These are phyloP conservation scores for Kingdonia uniflora DNA, from an alignment of 164 flowering plant species.

Conservation along the genomic window DNA sequence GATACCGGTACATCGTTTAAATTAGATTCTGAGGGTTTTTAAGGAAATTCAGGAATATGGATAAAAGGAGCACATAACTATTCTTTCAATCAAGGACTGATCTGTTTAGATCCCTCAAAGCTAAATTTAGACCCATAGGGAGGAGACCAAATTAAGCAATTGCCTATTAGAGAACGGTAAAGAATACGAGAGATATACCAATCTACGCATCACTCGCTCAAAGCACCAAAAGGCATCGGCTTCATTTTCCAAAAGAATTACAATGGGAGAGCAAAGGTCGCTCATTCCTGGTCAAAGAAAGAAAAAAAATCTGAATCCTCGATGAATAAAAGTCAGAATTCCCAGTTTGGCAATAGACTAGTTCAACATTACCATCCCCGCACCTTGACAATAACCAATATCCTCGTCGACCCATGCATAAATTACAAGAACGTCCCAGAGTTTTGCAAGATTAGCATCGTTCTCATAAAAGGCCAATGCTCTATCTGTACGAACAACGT, in stretches of 20 bases:
- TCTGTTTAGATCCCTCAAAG: no score
- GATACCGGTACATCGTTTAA: no score
- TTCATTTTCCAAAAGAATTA: constrained; percentile 75
- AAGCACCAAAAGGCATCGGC: constrained; percentile 98
- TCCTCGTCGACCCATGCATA: constrained; percentile 83
- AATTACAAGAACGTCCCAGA: constrained; percentile 75
- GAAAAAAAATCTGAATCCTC: background rate
- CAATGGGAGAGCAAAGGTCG: constrained; percentile 90
- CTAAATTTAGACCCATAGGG: no score
- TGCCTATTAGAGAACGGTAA: no score
- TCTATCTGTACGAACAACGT: constrained; percentile 88
- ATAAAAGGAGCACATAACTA: no score
- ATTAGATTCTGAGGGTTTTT: no score
- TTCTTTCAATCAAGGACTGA: no score
- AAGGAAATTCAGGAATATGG: no score
- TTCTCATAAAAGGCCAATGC: constrained; percentile 68
- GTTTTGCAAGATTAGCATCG: constrained; percentile 65
- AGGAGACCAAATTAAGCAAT: no score
- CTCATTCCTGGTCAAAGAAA: constrained; percentile 61
- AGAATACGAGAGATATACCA: constrained; percentile 36
- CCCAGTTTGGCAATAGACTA: constrained; percentile 3
- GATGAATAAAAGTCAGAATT: background rate
- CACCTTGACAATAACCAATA: constrained; percentile 90
- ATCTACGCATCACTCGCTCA: constrained; percentile 81
- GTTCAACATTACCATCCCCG: constrained; percentile 2